Conservation (phyloP, 2,329 filamentous ascomycete species). For the Xylariaceae sp. region DNA sequence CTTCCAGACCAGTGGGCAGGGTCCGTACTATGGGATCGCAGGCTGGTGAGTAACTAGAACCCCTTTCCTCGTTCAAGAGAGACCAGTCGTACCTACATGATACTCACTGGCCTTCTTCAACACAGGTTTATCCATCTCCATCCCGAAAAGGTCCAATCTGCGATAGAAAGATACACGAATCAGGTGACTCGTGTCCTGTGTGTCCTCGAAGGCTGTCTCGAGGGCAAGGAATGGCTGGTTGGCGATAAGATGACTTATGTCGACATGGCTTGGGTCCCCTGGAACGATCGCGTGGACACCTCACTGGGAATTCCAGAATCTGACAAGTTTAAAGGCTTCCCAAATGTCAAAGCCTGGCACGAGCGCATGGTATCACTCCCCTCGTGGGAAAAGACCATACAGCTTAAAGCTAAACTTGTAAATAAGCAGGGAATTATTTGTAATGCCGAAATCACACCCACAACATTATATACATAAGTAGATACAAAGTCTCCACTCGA, state of each 20-base stretch:
- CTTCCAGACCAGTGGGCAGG: conserved; percentile 38
- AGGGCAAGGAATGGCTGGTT: conserved; percentile 11
- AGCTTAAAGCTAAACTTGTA: conserved; percentile 10
- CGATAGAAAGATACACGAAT: conserved; percentile 25
- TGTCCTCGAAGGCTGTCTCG: conserved; percentile 15
- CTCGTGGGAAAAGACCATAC: conserved; percentile 13
- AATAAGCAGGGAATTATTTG: not conserved
- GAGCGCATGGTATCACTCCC: conserved; percentile 12
- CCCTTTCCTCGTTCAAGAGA: not conserved
- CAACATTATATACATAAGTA: too few species aligned
- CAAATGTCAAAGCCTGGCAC: conserved; percentile 10
- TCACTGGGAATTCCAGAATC: not conserved
- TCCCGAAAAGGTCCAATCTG: conserved; percentile 20
- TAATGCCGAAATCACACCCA: too few species aligned
- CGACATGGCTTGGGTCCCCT: conserved; percentile 17
- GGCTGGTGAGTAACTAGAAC: conserved; percentile 7
- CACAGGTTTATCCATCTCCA: too few species aligned
- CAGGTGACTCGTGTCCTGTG: conserved; percentile 25
- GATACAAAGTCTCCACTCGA: too few species aligned
- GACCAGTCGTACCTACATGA: too few species aligned
- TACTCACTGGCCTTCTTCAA: too few species aligned
- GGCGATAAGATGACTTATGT: conserved; percentile 30
- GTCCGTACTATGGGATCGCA: conserved; percentile 30
- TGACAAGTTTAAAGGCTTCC: conserved; percentile 6
- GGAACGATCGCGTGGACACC: conserved; percentile 6